Base-by-base conservation (phyloP, 2,329 filamentous ascomycete genomes). In the Arthrobotrys sinensis region DNA sequence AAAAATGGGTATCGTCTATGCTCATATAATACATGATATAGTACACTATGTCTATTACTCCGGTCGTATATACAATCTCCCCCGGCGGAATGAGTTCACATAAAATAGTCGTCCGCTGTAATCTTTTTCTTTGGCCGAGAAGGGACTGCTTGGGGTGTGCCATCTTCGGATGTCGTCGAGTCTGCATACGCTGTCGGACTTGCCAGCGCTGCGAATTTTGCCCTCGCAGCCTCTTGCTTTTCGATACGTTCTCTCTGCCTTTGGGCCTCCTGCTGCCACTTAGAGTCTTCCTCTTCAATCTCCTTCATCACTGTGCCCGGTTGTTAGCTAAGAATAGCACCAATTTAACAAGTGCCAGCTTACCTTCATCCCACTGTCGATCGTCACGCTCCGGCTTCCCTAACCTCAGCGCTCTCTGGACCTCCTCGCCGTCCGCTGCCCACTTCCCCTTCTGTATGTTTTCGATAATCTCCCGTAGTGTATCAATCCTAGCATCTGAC, bases 351-450 rank as follows among this genome's bases (percentile, higher is more conserved):
- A 28, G 8, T 32, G 28, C 40, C 19, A 70, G 84, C 88, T 83
- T 85, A 92, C 93, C 90, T 83, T 96, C 91, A 85, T 95, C 92
- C 96, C 96, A 99, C 82, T 94, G 93, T 80, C 76, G 80, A 38
- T 88, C 86, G 85, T 99, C 96, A 83, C 89, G 89, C 80, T 88
- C 88, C 50, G 88, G 85, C 82, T 96, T 90, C 0, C 93, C 94
- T 0, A 93, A 92, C 2, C 96, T 95, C 62, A 99, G 84, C 45
- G 90, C 85, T 82, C 90, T 90, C 83, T 96, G 93, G 1, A 98
- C 94, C 84, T 98, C 93, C 19, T 62, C 48, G 14, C 76, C 76
- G 34, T 79, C 68, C 8, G 76, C 48, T 48, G 97, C 92, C 14
- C 92, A 87, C 83, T 94, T 91, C 12, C 92, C 92, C 50, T 85